These are phyloP conservation scores for Sisymbrium altissimum DNA, from an alignment of 345 rosid species.

Conservation along the genomic window DNA sequence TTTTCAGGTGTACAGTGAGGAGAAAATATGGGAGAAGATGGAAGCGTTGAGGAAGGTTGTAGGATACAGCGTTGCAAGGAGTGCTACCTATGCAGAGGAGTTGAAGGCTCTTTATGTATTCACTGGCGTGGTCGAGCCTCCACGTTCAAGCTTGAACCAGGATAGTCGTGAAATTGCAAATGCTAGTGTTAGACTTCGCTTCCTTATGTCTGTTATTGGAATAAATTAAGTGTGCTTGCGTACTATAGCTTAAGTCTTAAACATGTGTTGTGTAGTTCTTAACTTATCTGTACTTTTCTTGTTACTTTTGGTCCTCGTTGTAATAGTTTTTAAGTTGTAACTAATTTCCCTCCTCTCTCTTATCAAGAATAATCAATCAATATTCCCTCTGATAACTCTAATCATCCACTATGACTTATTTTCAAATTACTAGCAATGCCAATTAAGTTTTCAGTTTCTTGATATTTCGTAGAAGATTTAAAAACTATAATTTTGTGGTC, in stretches of 20 bases:
- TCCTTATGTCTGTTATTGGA: constrained; percentile 73
- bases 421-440: too few species aligned
- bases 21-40: constrained; percentile 60
- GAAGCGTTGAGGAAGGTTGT: constrained; percentile 50
- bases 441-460: too few species aligned
- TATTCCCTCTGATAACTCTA: too few species aligned
- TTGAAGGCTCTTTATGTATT: constrained; percentile 64
- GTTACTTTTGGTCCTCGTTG: neutral
- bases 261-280: neutral
- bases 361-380: too few species aligned
- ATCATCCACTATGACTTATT: too few species aligned
- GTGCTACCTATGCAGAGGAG: constrained; percentile 50
- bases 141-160: constrained; percentile 40
- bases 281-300: constrained; percentile 1
- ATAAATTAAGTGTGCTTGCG: constrained; percentile 42
- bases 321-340: neutral
- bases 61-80: constrained; percentile 51
- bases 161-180: constrained; percentile 37
- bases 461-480: too few species aligned
- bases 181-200: constrained; percentile 45
- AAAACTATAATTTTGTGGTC: too few species aligned
- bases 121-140: constrained; percentile 67
- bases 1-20: constrained; percentile 39
- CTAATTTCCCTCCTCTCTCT: neutral
- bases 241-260: neutral